These are phyloP conservation scores for Grigorovia transvaalensis DNA, from an alignment of 805 yeast species.

Conservation along the genomic window DNA sequence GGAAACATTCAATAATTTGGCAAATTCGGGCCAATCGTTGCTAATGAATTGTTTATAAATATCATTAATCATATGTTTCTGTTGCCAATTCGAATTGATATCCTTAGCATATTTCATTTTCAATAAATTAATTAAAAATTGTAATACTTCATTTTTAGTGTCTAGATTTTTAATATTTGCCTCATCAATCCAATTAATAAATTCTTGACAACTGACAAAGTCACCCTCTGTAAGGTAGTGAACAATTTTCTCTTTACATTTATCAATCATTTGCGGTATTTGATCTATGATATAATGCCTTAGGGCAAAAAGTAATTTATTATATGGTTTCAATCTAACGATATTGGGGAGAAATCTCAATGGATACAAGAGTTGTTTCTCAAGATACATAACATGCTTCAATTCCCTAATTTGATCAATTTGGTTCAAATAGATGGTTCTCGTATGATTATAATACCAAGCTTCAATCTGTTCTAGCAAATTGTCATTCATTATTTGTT, in stretches of 20 bases:
- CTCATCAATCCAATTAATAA: constrained; percentile 19
- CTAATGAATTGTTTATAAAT: constrained; percentile 20
- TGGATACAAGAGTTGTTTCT: constrained; percentile 19
- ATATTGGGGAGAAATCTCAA: constrained; percentile 10
- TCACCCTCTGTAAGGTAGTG: constrained; percentile 19
- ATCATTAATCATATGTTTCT: constrained; percentile 18
- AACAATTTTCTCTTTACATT: constrained; percentile 8
- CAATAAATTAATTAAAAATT: constrained; percentile 14
- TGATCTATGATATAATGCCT: constrained; percentile 20
- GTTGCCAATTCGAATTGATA: constrained; percentile 13
- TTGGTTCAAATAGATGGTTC: constrained; percentile 14
- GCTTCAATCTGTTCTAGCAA: constrained; percentile 1
- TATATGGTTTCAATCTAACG: constrained; percentile 9
- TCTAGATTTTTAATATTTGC: constrained; percentile 9
- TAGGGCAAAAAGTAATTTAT: constrained; percentile 12
- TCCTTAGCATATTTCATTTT: constrained; percentile 9
- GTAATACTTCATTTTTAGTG: constrained; percentile 15
- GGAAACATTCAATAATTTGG: constrained; percentile 13
- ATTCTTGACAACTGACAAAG: constrained; percentile 13
- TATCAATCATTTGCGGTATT: constrained; percentile 8
- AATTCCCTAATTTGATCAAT: constrained; percentile 11
- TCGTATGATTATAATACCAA: constrained; percentile 3
- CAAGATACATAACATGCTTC: constrained; percentile 4
- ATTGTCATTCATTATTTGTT: constrained; percentile 1
- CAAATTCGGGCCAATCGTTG: constrained; percentile 19